Conservation (phyloP, 2,329 filamentous ascomycete species). For the Ambrosiella beaveri region DNA sequence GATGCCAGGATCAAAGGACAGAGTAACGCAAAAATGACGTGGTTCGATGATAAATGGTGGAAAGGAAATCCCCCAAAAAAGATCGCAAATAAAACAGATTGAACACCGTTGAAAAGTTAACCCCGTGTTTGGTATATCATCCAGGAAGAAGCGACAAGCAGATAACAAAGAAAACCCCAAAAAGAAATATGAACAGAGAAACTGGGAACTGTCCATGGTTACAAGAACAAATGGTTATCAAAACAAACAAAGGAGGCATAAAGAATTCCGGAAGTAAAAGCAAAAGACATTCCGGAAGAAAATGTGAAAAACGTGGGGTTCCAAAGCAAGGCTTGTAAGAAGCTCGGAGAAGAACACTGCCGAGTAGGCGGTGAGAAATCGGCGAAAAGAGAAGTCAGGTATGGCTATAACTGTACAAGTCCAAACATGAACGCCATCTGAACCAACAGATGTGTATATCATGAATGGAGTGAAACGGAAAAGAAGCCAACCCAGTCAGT, state of each 20-base stretch:
- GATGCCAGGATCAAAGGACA: neutral
- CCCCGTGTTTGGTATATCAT: neutral
- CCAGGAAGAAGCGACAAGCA: neutral
- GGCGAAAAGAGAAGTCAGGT: neutral
- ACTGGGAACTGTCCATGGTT: neutral
- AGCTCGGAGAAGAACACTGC: too few relatives aligned
- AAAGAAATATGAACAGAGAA: neutral
- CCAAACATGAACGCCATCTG: neutral
- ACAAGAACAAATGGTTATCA: neutral
- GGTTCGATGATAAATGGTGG: neutral
- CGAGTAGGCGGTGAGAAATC: too few relatives aligned
- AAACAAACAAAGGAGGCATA: neutral
- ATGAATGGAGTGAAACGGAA: too few relatives aligned
- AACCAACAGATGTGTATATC: neutral
- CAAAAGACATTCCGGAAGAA: neutral
- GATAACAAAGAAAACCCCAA: neutral
- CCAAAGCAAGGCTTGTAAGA: too few relatives aligned
- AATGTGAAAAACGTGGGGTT: neutral
- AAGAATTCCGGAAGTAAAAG: neutral
- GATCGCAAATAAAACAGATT: neutral
- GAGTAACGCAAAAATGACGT: neutral
- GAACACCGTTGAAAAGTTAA: neutral
- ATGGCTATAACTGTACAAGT: neutral
- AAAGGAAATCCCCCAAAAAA: neutral
- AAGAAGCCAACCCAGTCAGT: too few relatives aligned